Conservation (phyloP, 2,329 filamentous ascomycete genomes). For the Amauroascus verrucosus region DNA sequence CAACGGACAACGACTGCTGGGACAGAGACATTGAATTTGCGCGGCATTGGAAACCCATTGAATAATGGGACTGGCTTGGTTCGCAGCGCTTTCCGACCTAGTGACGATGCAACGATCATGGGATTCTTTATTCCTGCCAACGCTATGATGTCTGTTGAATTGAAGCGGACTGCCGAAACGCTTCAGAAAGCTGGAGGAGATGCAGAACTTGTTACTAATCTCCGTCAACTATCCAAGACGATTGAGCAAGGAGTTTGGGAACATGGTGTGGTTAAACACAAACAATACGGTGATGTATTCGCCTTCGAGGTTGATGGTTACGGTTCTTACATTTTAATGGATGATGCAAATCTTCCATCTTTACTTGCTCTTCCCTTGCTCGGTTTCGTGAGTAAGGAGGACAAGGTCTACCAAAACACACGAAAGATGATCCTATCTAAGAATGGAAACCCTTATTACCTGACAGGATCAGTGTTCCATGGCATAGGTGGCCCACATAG, state of each 20-base stretch:
- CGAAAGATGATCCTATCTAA: slow-evolving; percentile 68
- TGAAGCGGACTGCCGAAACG: slow-evolving; percentile 61
- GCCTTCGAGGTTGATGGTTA: slow-evolving; percentile 58
- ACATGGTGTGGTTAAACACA: slow-evolving; percentile 56
- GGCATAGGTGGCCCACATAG: slow-evolving; percentile 74
- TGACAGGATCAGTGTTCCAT: slow-evolving; percentile 63
- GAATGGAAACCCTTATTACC: slow-evolving; percentile 75
- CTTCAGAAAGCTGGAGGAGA: slow-evolving; percentile 52
- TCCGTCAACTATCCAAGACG: slow-evolving; percentile 48
- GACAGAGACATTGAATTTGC: slow-evolving; percentile 79
- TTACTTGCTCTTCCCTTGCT: slow-evolving; percentile 50
- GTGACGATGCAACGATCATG: slow-evolving; percentile 87
- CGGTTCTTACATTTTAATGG: slow-evolving; percentile 52
- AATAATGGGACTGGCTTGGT: slow-evolving; percentile 74
- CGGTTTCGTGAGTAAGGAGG: slow-evolving; percentile 47
- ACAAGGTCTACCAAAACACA: slow-evolving; percentile 77
- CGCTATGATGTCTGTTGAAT: slow-evolving; percentile 87
- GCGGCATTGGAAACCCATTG: slow-evolving; percentile 82
- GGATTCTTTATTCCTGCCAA: slow-evolving; percentile 94
- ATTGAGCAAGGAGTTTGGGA: slow-evolving; percentile 73
- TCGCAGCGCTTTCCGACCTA: slow-evolving; percentile 85
- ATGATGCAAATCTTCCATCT: slow-evolving; percentile 56
- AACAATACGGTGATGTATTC: slow-evolving; percentile 49
- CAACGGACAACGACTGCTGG: slow-evolving; percentile 67
- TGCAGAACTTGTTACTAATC: slow-evolving; percentile 37